phyloP scores from a whole-genome alignment of 148 eudicot genomes.

The Cornus florida region DNA sequence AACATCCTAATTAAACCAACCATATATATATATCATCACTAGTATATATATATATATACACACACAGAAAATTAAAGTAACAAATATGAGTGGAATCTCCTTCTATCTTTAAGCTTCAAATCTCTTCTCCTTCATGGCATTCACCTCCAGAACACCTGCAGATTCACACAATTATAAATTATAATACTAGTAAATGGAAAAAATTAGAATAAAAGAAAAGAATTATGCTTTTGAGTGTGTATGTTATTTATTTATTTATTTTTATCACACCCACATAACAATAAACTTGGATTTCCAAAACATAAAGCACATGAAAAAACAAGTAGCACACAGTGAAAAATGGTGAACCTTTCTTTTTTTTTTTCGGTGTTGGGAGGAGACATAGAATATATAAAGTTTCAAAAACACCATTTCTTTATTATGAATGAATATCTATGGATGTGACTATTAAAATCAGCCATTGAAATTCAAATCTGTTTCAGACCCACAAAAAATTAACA shows the following conservation, averaged over 20 bases:
- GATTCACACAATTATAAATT: neutral
- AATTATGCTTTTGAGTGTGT: neutral
- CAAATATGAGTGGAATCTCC: slow-evolving; percentile 1
- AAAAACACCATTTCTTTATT: too few species aligned
- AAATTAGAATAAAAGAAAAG: neutral
- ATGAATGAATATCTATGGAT: neutral
- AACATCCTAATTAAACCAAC: neutral
- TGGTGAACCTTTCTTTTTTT: neutral
- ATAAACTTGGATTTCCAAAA: neutral
- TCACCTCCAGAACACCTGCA: slow-evolving; percentile 32
- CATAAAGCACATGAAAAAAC: neutral
- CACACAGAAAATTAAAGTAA: neutral
- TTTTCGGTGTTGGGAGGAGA: neutral
- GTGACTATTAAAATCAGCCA: neutral
- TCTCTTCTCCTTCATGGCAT: slow-evolving; percentile 40
- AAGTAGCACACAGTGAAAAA: neutral
- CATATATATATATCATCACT: neutral
- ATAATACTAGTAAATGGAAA: neutral
- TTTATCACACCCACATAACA: neutral
- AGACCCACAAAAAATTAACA: neutral
- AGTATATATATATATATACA: neutral
- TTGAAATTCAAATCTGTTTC: neutral
- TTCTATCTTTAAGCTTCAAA: slow-evolving; percentile 47
- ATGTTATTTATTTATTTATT: neutral
- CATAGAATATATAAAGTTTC: too few species aligned